These are phyloP conservation scores for Dactylorhiza incarnata DNA, from an alignment of 106 monocot species.

Conservation along the genomic window DNA sequence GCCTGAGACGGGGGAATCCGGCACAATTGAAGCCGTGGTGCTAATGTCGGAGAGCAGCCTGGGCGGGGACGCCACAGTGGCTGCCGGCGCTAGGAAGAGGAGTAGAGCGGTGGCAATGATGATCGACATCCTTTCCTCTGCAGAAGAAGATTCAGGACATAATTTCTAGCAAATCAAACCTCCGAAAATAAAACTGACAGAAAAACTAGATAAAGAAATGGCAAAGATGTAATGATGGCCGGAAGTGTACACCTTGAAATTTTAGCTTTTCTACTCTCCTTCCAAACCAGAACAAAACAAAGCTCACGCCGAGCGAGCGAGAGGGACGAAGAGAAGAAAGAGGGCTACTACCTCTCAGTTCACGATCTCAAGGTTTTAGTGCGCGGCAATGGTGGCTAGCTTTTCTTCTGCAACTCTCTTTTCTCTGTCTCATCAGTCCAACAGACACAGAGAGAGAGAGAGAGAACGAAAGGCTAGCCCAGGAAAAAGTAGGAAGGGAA, in stretches of 20 bases:
- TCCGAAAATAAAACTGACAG: neutral
- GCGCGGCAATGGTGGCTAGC: no score
- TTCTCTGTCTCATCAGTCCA: no score
- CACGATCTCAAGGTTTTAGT: no score
- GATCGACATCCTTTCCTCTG: neutral
- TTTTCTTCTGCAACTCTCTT: no score
- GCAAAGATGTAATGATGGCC: neutral
- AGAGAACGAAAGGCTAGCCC: no score
- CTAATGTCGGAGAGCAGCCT: neutral
- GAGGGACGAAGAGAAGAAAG: no score
- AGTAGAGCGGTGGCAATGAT: neutral
- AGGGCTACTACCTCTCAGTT: no score
- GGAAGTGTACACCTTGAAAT: neutral
- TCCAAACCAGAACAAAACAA: neutral
- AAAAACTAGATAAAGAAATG: neutral
- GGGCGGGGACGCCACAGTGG: neutral
- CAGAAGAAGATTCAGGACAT: neutral
- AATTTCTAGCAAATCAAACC: neutral
- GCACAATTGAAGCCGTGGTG: slow-evolving; percentile 20
- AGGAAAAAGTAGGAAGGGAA: no score
- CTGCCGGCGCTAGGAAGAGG: neutral
- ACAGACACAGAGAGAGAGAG: no score
- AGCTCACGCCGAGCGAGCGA: neutral
- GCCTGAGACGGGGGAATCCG: slow-evolving; percentile 53
- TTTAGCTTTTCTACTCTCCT: neutral